Evolutionary conservation across 1,284 basidiomycete species (phyloP).

Genomic region (Caloboletus firmus): DNA sequence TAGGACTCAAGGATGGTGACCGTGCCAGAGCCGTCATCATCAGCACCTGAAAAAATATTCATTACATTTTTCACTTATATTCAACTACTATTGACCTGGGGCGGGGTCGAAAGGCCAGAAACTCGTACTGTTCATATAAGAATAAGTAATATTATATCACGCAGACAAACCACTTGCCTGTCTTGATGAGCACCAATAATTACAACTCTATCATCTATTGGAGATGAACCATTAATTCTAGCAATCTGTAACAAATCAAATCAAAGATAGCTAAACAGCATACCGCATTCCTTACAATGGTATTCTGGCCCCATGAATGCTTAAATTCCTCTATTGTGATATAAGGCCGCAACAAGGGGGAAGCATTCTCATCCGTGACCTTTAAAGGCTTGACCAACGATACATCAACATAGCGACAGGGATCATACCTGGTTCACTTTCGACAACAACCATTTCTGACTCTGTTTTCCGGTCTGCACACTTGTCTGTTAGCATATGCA

Average conservation of each 20-base stretch:
- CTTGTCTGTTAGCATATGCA: conserved; percentile 10
- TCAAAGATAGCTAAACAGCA: not conserved
- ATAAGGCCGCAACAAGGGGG: conserved; percentile 49
- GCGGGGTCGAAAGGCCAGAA: conserved; percentile 86
- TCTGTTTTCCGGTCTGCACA: conserved; percentile 69
- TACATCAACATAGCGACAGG: not conserved
- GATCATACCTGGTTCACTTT: conserved; percentile 64
- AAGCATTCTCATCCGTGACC: conserved; percentile 66
- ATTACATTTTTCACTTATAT: not conserved
- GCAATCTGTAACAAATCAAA: conserved; percentile 50
- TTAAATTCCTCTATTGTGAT: conserved; percentile 79
- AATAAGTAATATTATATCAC: conserved; percentile 14
- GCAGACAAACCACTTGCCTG: conserved; percentile 45
- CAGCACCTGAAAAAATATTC: conserved; percentile 54
- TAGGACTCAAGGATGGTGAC: conserved; percentile 92
- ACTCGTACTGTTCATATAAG: conserved; percentile 59
- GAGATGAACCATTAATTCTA: conserved; percentile 68
- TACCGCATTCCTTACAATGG: conserved; percentile 59
- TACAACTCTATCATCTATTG: conserved; percentile 57
- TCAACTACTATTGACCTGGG: conserved; percentile 57
- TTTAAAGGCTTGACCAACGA: conserved; percentile 32
- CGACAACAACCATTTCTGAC: conserved; percentile 81
- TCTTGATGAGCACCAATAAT: conserved; percentile 90
- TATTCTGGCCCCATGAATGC: conserved; percentile 92
- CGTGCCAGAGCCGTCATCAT: conserved; percentile 90